Percentiles rank a stretch among this genome's conserved stretches.
Evolutionary conservation across 208 protist species (phyloP).

Genomic region (Crithidia sp.): DNA sequence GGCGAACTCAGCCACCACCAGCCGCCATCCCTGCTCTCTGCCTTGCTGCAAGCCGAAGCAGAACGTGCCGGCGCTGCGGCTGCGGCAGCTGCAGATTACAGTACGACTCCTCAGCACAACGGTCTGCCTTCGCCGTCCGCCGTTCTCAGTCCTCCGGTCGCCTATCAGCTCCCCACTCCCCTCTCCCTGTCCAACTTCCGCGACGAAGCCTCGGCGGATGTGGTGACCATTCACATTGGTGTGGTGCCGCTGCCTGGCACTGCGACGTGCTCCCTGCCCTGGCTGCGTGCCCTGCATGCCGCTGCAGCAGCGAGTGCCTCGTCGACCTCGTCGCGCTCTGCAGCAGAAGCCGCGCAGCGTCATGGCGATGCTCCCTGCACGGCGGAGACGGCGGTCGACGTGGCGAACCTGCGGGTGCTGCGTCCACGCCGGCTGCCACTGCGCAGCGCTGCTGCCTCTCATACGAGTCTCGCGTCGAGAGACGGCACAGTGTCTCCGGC

Average conservation of each 20-base stretch:
- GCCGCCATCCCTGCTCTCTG: slow-evolving; percentile 14
- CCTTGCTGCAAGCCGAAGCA: slow-evolving; percentile 24
- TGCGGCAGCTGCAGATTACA: background rate
- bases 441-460: background rate
- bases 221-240: slow-evolving; percentile 48
- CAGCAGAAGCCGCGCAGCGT: background rate
- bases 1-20: too few species aligned
- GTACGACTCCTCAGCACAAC: too few species aligned
- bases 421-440: background rate
- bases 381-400: slow-evolving; percentile 3
- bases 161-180: too few species aligned
- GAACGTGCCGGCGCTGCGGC: slow-evolving; percentile 17
- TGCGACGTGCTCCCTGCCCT: background rate
- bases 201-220: background rate
- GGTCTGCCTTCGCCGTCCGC: too few species aligned
- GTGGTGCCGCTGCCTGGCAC: slow-evolving; percentile 54
- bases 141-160: too few species aligned
- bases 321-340: background rate
- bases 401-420: background rate
- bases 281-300: slow-evolving; percentile 13
- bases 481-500: too few species aligned
- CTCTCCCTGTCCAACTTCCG: too few species aligned
- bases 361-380: background rate
- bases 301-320: background rate
- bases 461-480: background rate